These are phyloP conservation scores for Schwanniomyces pseudopolymorphus DNA, from an alignment of 805 yeast species.

Conservation along the genomic window DNA sequence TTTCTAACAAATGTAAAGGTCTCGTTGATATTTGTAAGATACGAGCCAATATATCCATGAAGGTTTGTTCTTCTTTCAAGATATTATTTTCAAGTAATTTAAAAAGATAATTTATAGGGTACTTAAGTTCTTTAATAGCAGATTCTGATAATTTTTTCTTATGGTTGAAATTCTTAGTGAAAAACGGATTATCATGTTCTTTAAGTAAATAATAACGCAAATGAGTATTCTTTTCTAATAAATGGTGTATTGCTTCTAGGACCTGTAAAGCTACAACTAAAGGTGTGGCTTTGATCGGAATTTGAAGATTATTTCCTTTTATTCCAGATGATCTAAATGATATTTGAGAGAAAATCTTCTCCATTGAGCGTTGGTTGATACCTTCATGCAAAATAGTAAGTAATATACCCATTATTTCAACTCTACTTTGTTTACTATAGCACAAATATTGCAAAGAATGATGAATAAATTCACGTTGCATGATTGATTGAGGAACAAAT, in stretches of 20 bases:
- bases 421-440: constrained; percentile 72
- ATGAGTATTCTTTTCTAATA: constrained; percentile 66
- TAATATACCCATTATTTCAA: constrained; percentile 68
- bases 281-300: constrained; percentile 67
- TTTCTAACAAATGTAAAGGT: constrained; percentile 59
- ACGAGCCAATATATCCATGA: constrained; percentile 75
- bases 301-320: constrained; percentile 18
- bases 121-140: constrained; percentile 46
- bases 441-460: constrained; percentile 67
- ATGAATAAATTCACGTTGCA: constrained; percentile 61
- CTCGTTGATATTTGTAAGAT: constrained; percentile 75
- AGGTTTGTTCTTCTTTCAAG: constrained; percentile 68
- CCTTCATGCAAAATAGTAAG: constrained; percentile 77
- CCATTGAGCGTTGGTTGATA: constrained; percentile 61
- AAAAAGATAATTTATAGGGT: constrained; percentile 72
- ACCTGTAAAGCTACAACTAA: constrained; percentile 73
- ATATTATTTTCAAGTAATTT: constrained; percentile 58
- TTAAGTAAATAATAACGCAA: constrained; percentile 73
- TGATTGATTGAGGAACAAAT: constrained; percentile 68
- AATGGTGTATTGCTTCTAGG: constrained; percentile 68
- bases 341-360: constrained; percentile 58
- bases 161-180: constrained; percentile 30
- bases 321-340: constrained; percentile 44
- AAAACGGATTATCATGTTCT: constrained; percentile 60
- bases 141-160: constrained; percentile 34